phyloP scores from a whole-genome alignment of 2,329 filamentous ascomycete species.

The Ilyonectria destructans region DNA sequence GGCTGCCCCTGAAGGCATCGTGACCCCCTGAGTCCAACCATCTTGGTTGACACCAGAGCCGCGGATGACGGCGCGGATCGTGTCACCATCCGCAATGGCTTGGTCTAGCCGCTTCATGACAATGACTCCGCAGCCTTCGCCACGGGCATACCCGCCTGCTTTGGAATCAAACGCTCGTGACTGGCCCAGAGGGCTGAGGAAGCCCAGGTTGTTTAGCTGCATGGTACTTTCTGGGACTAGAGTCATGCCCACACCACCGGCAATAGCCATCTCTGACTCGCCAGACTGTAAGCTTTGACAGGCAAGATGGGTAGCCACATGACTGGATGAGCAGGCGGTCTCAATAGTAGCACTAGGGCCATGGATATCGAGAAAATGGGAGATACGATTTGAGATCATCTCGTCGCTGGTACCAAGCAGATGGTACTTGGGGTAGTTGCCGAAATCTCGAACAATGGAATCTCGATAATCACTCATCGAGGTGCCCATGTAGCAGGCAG shows the following conservation, averaged over 20 bases:
- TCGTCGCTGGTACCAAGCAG: neutral
- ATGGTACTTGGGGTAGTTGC: neutral
- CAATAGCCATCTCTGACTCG: too few relatives aligned
- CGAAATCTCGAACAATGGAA: neutral
- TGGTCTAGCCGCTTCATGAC: neutral
- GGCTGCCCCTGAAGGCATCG: conserved; percentile 30
- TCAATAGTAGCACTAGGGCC: neutral
- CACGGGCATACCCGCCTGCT: neutral
- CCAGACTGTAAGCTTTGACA: neutral
- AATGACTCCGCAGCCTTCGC: neutral
- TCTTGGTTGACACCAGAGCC: neutral
- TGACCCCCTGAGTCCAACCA: neutral
- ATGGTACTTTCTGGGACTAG: too few relatives aligned
- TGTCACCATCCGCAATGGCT: neutral
- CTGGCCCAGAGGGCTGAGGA: too few relatives aligned
- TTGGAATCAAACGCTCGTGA: neutral
- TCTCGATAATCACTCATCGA: neutral
- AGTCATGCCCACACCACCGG: too few relatives aligned
- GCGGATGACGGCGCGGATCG: neutral
- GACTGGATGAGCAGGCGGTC: neutral
- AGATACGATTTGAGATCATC: neutral
- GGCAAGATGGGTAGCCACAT: neutral
- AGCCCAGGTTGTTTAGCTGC: too few relatives aligned
- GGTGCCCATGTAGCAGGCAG: neutral
- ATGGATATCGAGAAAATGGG: neutral